Evolutionary conservation across 2,329 filamentous ascomycete species (phyloP), one percentile per base, ranked within the genome.

Genomic region (Xylariaceae sp.): DNA sequence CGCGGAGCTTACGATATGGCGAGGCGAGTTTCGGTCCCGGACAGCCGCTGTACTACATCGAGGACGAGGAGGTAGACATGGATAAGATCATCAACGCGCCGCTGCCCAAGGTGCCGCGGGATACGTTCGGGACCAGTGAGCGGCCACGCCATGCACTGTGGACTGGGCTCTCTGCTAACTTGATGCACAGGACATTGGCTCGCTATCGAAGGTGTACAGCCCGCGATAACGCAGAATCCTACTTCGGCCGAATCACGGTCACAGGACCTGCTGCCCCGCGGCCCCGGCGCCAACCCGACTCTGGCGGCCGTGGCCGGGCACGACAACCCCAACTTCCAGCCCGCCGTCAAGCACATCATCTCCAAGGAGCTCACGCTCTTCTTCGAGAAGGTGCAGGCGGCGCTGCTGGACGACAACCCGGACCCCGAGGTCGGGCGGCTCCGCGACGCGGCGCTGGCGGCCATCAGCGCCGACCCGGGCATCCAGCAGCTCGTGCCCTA

Each of bases 81-180:
- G 92, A 98, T 66, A 96, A 96, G 68, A 68, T 98, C 46, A 95
- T 98, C 57, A 98, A 98, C 63, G 88, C 88, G 44, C 86, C 92
- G 4, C 63, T 98, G 46, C 92, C 92, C 17, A 95, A 93, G 60
- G 89, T 98, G 19, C 92, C 92, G 21, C 74, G 90, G 31, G 92
- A 98, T 59, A 83, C 92, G 50, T 86, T 80, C 40, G 90, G 95
- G 55, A 96, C 90, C 25, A 83, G 87, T 90, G 65, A 36, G 70
- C 38, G 16, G 13, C 15, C 14, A 5, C 27, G n/a, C 13, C 19
- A 6, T 13, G 15, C 8, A 18, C 5, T n/a, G 4, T 19, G 13
- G 23, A 12, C 12, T 14, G 11, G 9, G 8, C 5, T 23, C 10
- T 32, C 49, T 33, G 32, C 19, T 15, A 19, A 36, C 47, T 33